These are phyloP conservation scores for Globisporangium solare DNA, from an alignment of 352 stramenopile species.

Conservation along the genomic window DNA sequence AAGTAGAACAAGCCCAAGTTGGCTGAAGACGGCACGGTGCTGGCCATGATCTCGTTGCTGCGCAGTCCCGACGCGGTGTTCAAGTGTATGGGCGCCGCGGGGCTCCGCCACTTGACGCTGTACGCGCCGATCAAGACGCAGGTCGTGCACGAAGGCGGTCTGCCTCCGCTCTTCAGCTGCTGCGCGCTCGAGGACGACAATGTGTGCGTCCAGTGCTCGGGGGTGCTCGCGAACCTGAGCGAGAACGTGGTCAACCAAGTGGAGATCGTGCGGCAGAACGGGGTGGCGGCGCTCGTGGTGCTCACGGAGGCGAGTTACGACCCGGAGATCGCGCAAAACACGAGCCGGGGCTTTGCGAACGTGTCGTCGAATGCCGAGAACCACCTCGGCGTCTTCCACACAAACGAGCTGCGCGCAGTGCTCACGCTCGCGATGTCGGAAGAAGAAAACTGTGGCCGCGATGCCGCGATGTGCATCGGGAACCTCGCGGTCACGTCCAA, in stretches of 20 bases:
- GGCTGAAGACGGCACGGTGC: slow-evolving; percentile 81
- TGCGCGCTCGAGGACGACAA: slow-evolving; percentile 66
- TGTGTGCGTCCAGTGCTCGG: slow-evolving; percentile 86
- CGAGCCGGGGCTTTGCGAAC: slow-evolving; percentile 87
- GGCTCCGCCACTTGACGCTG: slow-evolving; percentile 87
- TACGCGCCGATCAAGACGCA: slow-evolving; percentile 60
- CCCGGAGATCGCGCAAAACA: slow-evolving; percentile 80
- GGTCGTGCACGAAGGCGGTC: slow-evolving; percentile 64
- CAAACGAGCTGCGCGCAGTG: slow-evolving; percentile 70
- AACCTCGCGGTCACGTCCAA: slow-evolving; percentile 91
- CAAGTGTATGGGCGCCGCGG: slow-evolving; percentile 84
- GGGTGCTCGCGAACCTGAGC: slow-evolving; percentile 86
- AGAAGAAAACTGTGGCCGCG: slow-evolving; percentile 87
- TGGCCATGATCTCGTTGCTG: slow-evolving; percentile 80
- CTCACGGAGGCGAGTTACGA: slow-evolving; percentile 62
- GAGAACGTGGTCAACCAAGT: slow-evolving; percentile 92
- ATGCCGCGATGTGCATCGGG: slow-evolving; percentile 90
- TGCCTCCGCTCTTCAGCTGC: slow-evolving; percentile 58
- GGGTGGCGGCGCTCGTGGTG: slow-evolving; percentile 61
- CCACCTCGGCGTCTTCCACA: slow-evolving; percentile 82
- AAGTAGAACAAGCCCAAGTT: slow-evolving; percentile 89
- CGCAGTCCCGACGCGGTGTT: slow-evolving; percentile 73
- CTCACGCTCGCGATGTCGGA: slow-evolving; percentile 64
- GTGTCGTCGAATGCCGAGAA: slow-evolving; percentile 93
- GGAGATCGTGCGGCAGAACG: slow-evolving; percentile 72